Percentiles rank a stretch among this genome's conserved stretches.
Evolutionary conservation across 306 rosid species (phyloP).

Genomic region (Gleditsia sinensis): DNA sequence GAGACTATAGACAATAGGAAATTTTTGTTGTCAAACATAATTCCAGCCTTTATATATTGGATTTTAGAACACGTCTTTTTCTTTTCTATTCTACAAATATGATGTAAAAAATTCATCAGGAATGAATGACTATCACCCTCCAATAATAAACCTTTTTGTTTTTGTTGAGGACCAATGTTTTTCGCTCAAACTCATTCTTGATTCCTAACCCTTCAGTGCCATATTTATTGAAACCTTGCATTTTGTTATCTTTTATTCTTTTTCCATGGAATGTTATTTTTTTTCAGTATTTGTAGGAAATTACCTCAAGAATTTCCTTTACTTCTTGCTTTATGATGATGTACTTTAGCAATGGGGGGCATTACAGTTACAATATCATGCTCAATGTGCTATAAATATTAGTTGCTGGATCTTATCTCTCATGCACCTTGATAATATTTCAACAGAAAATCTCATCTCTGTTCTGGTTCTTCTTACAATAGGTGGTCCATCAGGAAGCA

Average conservation of each 20-base stretch:
- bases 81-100: neutral
- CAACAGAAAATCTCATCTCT: constrained; percentile 23
- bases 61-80: neutral
- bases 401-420: constrained; percentile 14
- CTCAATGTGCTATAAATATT: constrained; percentile 11
- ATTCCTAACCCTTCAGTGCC: neutral
- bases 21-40: constrained; percentile 1
- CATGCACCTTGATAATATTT: constrained; percentile 24
- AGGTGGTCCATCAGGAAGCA: constrained; percentile 87
- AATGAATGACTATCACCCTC: constrained; percentile 18
- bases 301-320: neutral
- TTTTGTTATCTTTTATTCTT: constrained; percentile 6
- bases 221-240: neutral
- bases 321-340: neutral
- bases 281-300: neutral
- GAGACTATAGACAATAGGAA: constrained; percentile 2
- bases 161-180: neutral
- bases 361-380: neutral
- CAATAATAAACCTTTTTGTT: neutral
- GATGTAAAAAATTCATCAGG: neutral
- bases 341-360: constrained; percentile 6
- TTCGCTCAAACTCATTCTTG: neutral
- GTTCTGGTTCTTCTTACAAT: constrained; percentile 35
- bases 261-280: neutral
- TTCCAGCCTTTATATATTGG: neutral